These are phyloP conservation scores for Beauveria rudraprayagi DNA, from an alignment of 2,329 filamentous ascomycete species.

Conservation along the genomic window DNA sequence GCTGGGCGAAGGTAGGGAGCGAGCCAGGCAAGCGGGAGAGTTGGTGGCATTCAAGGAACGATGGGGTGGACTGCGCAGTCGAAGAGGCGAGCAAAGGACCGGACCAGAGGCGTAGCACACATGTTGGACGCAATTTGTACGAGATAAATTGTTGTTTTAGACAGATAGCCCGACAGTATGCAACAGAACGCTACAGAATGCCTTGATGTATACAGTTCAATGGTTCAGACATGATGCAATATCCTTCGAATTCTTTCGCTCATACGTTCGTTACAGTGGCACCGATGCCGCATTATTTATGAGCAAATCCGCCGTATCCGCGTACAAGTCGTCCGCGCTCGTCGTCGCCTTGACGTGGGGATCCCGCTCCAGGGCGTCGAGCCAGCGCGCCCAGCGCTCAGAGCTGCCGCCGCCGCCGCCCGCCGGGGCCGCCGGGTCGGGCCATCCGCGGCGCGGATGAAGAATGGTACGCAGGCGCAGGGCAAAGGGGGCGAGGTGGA, in stretches of 20 bases:
- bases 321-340: conserved; percentile 47
- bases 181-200: background rate
- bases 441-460: conserved; percentile 57
- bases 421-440: conserved; percentile 21
- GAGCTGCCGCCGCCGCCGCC: conserved; percentile 19
- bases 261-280: background rate
- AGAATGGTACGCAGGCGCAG: conserved; percentile 60
- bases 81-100: background rate
- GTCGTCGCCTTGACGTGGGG: conserved; percentile 58
- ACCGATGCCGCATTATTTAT: conserved; percentile 9
- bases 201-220: background rate
- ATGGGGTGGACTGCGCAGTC: conserved; percentile 29
- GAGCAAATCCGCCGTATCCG: conserved; percentile 51
- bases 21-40: conserved; percentile 36
- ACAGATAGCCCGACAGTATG: background rate
- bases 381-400: conserved; percentile 60
- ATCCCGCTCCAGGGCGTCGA: conserved; percentile 59
- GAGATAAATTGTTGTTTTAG: background rate
- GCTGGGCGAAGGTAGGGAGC: conserved; percentile 39
- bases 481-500: conserved; percentile 70
- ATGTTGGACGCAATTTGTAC: background rate
- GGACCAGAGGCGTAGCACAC: background rate
- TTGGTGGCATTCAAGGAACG: conserved; percentile 36
- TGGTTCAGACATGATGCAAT: background rate
- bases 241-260: background rate